Evolutionary conservation across 768 basidiomycete genomes (phyloP), one percentile per base, ranked within the genome.

Genomic region (Filobasidium wieringae): DNA sequence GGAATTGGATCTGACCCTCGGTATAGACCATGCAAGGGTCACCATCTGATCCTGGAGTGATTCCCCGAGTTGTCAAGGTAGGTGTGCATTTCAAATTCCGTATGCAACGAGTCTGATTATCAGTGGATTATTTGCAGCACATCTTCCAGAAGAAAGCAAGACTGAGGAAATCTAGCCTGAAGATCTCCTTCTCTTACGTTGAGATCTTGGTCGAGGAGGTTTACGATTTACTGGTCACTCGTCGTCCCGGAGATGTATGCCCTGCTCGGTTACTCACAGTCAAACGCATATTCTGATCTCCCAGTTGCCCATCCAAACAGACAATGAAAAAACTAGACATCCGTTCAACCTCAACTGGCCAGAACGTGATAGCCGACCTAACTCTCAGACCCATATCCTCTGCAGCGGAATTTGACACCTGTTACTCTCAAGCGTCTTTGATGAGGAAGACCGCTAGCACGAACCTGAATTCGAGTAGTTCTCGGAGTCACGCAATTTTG

Each of bases 151-250:
- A 77, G 65, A 50, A 60, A 30, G 24, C 50, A 17, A 27, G 40
- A n/a, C 63, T 71, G 50, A 51, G 70, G 22, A 67, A 78, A 41
- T 66, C 74, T 43, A 68, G 75, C 45, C 76, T 78, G 40, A 71
- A 77, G 34, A 77, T 82, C 4, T 76, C 73, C 84, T 24, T 66
- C 77, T 85, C 85, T 0, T 90, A 90, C 61, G 86, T 88, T 81
- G 88, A 92, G 70, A 88, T 92, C 53, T 88, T 90, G 74, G 87
- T 87, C 67, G 88, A 92, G 67, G 89, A 92, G 61, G 85, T 86
- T 2, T 91, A 87, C 66, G 89, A 91, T 68, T 79, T 93, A 26
- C 79, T 92, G 2, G 86, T 86, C 0, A 77, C 80, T 52, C 77
- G 85, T 4, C 14, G 22, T 57, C 24, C 58, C 4, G 52, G 33